These are phyloP conservation scores for Austroboletus rostrupii DNA, from an alignment of 1,284 basidiomycete genomes.

Conservation along the genomic window DNA sequence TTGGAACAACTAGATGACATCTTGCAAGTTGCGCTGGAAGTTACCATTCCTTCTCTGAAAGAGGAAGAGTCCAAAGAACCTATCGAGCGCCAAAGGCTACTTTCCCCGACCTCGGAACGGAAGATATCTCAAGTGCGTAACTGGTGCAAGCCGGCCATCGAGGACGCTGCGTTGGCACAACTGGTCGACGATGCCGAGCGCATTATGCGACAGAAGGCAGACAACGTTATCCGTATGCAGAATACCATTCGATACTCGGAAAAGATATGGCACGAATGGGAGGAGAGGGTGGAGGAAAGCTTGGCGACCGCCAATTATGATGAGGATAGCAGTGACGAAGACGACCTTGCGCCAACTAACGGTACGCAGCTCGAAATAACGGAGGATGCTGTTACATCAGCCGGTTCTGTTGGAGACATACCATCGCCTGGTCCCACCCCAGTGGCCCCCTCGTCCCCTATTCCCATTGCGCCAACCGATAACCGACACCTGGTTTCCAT, in stretches of 20 bases:
- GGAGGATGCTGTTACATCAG: slow-evolving; percentile 26
- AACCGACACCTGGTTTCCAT: slow-evolving; percentile 23
- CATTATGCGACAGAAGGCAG: slow-evolving; percentile 89
- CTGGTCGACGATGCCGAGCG: slow-evolving; percentile 85
- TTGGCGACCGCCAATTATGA: slow-evolving; percentile 55
- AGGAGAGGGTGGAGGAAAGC: slow-evolving; percentile 76
- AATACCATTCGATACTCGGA: slow-evolving; percentile 98
- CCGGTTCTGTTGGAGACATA: slow-evolving; percentile 32
- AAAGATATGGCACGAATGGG: slow-evolving; percentile 97
- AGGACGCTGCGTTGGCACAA: slow-evolving; percentile 80
- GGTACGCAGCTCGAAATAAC: slow-evolving; percentile 11
- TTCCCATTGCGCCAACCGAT: slow-evolving; percentile 35
- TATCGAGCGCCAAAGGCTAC: slow-evolving; percentile 86
- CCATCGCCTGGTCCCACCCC: slow-evolving; percentile 63
- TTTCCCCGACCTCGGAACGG: slow-evolving; percentile 83
- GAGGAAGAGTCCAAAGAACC: slow-evolving; percentile 89
- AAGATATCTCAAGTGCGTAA: slow-evolving; percentile 77
- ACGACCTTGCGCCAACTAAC: slow-evolving; percentile 40
- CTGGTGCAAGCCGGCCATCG: slow-evolving; percentile 82
- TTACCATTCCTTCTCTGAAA: slow-evolving; percentile 85
- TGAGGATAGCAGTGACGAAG: slow-evolving; percentile 40
- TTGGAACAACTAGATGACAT: slow-evolving; percentile 86
- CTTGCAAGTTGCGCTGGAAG: slow-evolving; percentile 73
- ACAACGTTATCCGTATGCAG: slow-evolving; percentile 93
- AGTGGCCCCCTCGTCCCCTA: slow-evolving; percentile 59